Conservation (phyloP, 2,329 filamentous ascomycete species). For the Thelonectria olida region DNA sequence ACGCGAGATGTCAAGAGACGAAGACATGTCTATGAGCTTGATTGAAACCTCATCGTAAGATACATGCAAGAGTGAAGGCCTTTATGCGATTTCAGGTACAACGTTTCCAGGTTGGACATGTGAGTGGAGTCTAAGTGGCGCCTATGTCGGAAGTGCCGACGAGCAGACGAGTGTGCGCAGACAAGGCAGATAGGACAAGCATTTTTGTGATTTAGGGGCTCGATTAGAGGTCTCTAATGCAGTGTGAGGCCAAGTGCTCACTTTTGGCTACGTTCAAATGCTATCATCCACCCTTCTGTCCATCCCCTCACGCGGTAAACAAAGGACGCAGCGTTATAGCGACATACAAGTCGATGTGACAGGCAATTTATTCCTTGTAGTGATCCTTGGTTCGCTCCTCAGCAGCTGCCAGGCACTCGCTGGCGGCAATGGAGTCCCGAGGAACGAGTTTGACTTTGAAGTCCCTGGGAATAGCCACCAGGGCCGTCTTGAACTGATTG, state of each 20-base stretch:
- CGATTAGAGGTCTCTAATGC: not conserved
- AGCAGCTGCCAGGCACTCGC: slow-evolving; percentile 52
- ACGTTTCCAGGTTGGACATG: not conserved
- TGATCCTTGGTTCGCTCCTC: slow-evolving; percentile 57
- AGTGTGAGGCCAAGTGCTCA: not conserved
- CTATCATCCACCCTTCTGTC: too few relatives aligned
- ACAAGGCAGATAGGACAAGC: not conserved
- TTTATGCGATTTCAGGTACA: not conserved
- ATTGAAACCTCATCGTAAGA: not conserved
- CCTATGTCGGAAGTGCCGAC: slow-evolving; percentile 4
- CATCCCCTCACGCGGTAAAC: too few relatives aligned
- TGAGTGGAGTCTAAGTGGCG: not conserved
- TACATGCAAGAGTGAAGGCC: not conserved
- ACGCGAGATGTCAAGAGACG: slow-evolving; percentile 21
- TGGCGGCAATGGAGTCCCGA: slow-evolving; percentile 51
- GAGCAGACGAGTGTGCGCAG: not conserved
- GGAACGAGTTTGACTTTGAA: slow-evolving; percentile 67
- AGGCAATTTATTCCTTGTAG: slow-evolving; percentile 51
- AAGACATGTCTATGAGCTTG: slow-evolving; percentile 14
- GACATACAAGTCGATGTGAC: too few relatives aligned
- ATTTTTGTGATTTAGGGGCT: not conserved
- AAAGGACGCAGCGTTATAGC: too few relatives aligned
- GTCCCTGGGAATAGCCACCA: slow-evolving; percentile 67
- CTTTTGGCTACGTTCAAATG: too few relatives aligned
- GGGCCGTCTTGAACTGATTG: slow-evolving; percentile 66